Base-by-base conservation (phyloP, 768 basidiomycete genomes). In the Psilocybe azurescens region DNA sequence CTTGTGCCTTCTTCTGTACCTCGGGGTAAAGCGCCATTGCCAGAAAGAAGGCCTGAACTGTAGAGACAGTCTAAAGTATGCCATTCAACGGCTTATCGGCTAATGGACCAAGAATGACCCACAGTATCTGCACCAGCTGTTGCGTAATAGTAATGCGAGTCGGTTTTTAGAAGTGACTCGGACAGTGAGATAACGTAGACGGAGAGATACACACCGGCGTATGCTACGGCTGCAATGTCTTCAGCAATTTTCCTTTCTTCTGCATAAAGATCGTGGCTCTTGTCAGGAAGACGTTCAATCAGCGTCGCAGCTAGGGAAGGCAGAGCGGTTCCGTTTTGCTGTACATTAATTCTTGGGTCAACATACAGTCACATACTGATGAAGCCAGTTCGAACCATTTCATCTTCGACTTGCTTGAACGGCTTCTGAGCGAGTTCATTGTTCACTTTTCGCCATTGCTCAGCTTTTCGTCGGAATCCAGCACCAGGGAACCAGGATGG, bases 401-500 rank as follows among this genome's bases (percentile, higher is more conserved):
- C 50, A 7, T 65, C 59, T 14, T 70, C 65, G 24, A 63, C 62
- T 39, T 60, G 63, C 39, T 69, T 54, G 36, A 69, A 72, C 0
- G 71, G 71, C 16, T 54, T 52, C 29, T 61, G 54, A 3, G 64
- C 55, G 7, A 69, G 62, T 24, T 64, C 54, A 14, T 59, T 32
- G 48, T 65, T 66, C 5, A 66, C 32, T 29, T 60, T 38, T 13
- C 53, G 61, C 69, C 62, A 73, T 3, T 51, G 56, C 5, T 59
- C 59, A 29, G 72, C 71, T 53, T 63, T 67, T 49, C 65, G 65
- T 58, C 75, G 67, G 69, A 77, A 80, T 2, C 69, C 70, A 5
- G 77, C 76, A 18, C 79, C 78, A 13, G 79, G 79, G 32, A 81
- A 60, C 80, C 79, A 82, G 0, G 59, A 50, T 0, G 81, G 81